Conservation (phyloP, 2,329 filamentous ascomycete genomes). For the Escovopsis sp. region DNA sequence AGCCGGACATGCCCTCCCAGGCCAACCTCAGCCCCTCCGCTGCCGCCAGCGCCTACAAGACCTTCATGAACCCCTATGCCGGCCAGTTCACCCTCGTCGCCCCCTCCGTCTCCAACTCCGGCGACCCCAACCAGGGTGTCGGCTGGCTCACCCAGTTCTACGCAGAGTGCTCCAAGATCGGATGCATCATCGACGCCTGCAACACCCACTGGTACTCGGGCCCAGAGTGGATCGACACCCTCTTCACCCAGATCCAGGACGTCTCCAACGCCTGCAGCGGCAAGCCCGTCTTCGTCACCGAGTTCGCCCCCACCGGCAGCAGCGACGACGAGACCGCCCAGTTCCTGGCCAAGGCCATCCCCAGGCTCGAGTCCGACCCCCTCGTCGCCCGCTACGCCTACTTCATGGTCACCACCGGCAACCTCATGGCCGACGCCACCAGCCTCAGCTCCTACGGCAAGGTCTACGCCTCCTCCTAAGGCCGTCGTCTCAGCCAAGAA, state of each 20-base stretch:
- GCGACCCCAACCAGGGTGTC: slow-evolving; percentile 32
- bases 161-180: slow-evolving; percentile 25
- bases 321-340: slow-evolving; percentile 24
- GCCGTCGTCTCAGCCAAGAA: no score
- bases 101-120: slow-evolving; percentile 48
- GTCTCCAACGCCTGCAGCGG: slow-evolving; percentile 29
- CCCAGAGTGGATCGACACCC: slow-evolving; percentile 28
- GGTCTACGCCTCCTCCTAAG: slow-evolving; percentile 27
- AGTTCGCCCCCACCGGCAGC: slow-evolving; percentile 40
- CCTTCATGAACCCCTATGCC: slow-evolving; percentile 40
- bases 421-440: slow-evolving; percentile 24
- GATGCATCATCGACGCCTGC: slow-evolving; percentile 44
- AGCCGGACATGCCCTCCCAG: slow-evolving; percentile 48
- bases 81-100: slow-evolving; percentile 38
- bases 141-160: slow-evolving; percentile 41
- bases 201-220: slow-evolving; percentile 49
- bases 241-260: slow-evolving; percentile 37
- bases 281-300: slow-evolving; percentile 46
- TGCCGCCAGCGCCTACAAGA: slow-evolving; percentile 37
- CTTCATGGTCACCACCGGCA: slow-evolving; percentile 33
- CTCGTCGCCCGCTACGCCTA: slow-evolving; percentile 42
- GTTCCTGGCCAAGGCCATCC: slow-evolving; percentile 35
- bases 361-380: slow-evolving; percentile 30
- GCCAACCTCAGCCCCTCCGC: slow-evolving; percentile 36
- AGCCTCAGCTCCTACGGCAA: slow-evolving; percentile 31